phyloP scores from a whole-genome alignment of 257 asterid genomes.

The Rehmannia glutinosa region DNA sequence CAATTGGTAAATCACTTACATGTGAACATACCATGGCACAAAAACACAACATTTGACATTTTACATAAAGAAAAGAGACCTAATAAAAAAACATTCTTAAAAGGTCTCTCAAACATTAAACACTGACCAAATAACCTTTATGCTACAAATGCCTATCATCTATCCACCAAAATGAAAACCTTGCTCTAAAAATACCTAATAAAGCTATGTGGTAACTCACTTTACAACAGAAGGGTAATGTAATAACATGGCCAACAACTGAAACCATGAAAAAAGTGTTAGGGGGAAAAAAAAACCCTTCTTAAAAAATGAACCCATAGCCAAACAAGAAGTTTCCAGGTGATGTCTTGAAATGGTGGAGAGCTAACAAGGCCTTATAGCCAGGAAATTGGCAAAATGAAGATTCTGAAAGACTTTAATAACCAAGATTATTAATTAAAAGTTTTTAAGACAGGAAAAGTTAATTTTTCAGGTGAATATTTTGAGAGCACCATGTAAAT shows the following conservation, averaged over 20 bases:
- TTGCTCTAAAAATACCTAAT: conserved; percentile 6
- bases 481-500: conserved; percentile 13
- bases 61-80: conserved; percentile 19
- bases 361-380: not conserved
- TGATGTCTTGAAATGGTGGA: conserved; percentile 19
- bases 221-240: conserved; percentile 29
- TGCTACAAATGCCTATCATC: conserved; percentile 9
- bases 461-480: not conserved
- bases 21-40: no score
- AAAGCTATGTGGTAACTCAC: conserved; percentile 17
- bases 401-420: not conserved
- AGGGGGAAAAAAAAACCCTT: conserved; percentile 21
- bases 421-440: not conserved
- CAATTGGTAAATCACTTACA: no score
- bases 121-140: conserved; percentile 9
- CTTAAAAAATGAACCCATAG: conserved; percentile 26
- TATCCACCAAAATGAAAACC: conserved; percentile 9
- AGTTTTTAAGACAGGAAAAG: no score
- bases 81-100: conserved; percentile 5
- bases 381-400: not conserved
- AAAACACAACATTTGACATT: not conserved
- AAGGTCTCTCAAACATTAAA: conserved; percentile 26
- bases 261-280: conserved; percentile 22
- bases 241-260: conserved; percentile 20
- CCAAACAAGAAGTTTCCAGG: conserved; percentile 15